Percentiles rank a stretch among this genome's conserved stretches.
phyloP scores from a whole-genome alignment of 176 grass and related monocot genomes.

The Panicum miliaceum region DNA sequence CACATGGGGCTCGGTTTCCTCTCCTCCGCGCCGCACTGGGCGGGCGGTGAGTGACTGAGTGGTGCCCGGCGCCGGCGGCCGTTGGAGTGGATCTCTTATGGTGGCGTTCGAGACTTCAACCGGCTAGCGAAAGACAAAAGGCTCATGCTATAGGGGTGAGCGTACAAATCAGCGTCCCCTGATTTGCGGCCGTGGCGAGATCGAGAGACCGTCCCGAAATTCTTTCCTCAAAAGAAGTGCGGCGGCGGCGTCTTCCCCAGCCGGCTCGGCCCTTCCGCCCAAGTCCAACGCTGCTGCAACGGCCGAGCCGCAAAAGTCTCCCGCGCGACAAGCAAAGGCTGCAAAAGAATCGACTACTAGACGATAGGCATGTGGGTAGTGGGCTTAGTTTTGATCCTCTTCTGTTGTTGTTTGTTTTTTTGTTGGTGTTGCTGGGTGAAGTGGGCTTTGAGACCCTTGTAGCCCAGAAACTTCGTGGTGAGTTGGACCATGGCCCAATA shows the following conservation, averaged over 20 bases:
- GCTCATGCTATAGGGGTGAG: too few relatives aligned
- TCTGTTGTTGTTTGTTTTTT: neutral
- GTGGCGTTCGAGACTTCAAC: neutral
- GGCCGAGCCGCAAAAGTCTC: too few relatives aligned
- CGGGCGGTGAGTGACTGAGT: too few relatives aligned
- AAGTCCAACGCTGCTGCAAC: too few relatives aligned
- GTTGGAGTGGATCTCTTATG: neutral
- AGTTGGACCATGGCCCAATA: neutral
- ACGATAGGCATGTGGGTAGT: neutral
- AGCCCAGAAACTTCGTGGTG: neutral
- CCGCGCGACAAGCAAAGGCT: too few relatives aligned
- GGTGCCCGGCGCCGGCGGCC: too few relatives aligned
- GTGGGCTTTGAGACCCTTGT: neutral
- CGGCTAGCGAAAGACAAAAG: neutral
- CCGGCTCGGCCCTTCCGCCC: too few relatives aligned
- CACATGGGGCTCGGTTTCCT: neutral
- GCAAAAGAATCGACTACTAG: neutral
- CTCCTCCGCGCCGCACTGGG: neutral
- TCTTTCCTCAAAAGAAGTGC: neutral
- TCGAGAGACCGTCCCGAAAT: neutral
- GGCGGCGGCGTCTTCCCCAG: neutral
- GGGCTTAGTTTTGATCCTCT: neutral
- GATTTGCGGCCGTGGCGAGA: slow-evolving; percentile 1
- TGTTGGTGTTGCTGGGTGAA: neutral
- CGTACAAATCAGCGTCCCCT: slow-evolving; percentile 18